Evolutionary conservation across 441 rosid species (phyloP).

Genomic region (Corymbia citriodora): DNA sequence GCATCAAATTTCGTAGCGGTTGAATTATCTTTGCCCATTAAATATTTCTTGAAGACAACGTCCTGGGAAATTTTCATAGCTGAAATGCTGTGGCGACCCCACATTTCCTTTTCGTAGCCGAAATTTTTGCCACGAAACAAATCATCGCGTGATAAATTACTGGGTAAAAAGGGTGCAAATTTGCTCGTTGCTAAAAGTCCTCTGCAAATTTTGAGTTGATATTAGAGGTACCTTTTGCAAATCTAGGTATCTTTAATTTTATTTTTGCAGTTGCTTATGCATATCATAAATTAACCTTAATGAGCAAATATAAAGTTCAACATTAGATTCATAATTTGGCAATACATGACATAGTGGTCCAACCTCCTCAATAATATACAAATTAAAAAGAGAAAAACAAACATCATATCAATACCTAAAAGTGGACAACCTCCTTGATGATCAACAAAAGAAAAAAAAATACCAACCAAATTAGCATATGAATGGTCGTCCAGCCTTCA

Average conservation of each 20-base stretch:
- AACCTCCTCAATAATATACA: background rate
- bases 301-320: background rate
- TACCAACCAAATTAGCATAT: no score
- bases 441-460: no score
- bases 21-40: background rate
- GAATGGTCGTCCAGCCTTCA: no score
- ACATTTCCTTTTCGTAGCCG: no score
- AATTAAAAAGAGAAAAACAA: background rate
- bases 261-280: background rate
- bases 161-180: no score
- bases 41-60: background rate
- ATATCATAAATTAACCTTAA: background rate
- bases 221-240: no score
- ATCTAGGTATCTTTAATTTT: background rate
- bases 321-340: background rate
- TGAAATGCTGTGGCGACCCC: background rate
- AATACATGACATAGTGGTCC: background rate
- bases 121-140: no score
- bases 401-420: background rate
- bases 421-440: background rate
- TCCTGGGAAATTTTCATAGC: fast-evolving
- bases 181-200: no score
- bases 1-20: background rate
- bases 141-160: no score
- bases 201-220: no score